Base-by-base conservation (phyloP, 2,329 filamentous ascomycete genomes). In the Daldinia sp. region DNA sequence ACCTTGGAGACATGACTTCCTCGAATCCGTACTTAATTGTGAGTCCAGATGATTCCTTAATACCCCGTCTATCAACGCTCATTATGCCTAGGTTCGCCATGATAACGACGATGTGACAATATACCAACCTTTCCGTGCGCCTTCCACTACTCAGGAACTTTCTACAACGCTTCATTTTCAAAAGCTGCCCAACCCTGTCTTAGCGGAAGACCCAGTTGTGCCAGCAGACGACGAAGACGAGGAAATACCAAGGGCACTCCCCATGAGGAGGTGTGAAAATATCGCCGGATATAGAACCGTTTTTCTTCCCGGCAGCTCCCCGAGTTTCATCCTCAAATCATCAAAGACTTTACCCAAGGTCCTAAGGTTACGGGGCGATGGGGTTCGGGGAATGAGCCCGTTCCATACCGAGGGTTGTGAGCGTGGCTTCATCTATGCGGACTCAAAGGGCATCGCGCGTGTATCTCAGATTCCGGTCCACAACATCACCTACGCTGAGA, bases 21-120 rank as follows among this genome's bases (percentile, higher is more conserved):
- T 88, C 85, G 63, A 87, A 85, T 2, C 93, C 94, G 5, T 92
- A 96, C 75, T 81, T 99, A 17, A 89, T 98, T 69, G 91, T 94
- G 80, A 79, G 89, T 60, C 47, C 11, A 9, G 29, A n/a, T 25
- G 7, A 27, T 30, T 54, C 50, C 63, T 58, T 47, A 37, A 66
- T 61, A 35, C 11, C 13, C 9, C 13, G 8, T 15, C 41, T 29
- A n/a, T 3, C 17, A 32, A 34, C 45, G 15, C 58, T 64, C 15
- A 74, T 49, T 10, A 32, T 7, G 30, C 32, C 30, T 66, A 93
- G 90, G 80, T 94, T 25, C 91, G 94, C 51, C 92, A 92, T 49
- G 83, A 86, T 8, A 89, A 87, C 61, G 90, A 97, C 67, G 94
- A 98, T 73, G 80, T 98, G 30, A 90, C 90, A 9, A 85, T 98